Evolutionary conservation across 1,139 yeast genomes (phyloP), one percentile per base, ranked within the genome.

Genomic region (Geotrichum klebahnii): DNA sequence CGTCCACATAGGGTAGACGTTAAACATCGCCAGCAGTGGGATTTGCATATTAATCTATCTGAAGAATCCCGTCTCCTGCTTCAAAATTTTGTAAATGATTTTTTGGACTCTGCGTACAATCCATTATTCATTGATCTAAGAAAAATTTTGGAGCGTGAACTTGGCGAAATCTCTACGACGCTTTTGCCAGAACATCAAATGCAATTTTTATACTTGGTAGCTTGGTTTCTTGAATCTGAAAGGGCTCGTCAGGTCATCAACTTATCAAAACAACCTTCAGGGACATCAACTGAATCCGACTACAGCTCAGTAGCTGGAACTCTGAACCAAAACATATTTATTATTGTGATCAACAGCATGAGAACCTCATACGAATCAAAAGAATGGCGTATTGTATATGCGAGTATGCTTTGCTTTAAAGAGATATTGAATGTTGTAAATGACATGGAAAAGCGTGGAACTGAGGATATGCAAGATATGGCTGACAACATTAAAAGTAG

Each of bases 61-160:
- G 63, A 61, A n/a, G 64, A 67, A 0, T 62, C 76, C 5, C 60
- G 68, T 2, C 55, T 63, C 1, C 53, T 62, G 0, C 67, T 85
- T 17, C 65, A 70, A 5, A 57, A 59, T 5, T 83, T 84, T 58
- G 76, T 79, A 32, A 65, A 75, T 19, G 78, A 79, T 50, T 83
- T 90, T 57, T 68, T 80, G 3, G 89, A 87, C 47, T 84, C 89
- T 14, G 81, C 90, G 22, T 88, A 86, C 68, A 86, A 87, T 61
- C 80, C 80, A 28, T 66, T 89, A 35, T 71, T 85, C 39, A 71
- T 72, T 34, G 69, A 76, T 19, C 67, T 82, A 9, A 72, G 84
- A 14, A 77, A 76, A 56, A 66, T 74, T 8, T 74, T 72, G 62
- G 85, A 72, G 61, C 68, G 71, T 23, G 79, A 74, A 42, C 67